Conservation (phyloP, 108 stramenopile genomes). For the Licmophora abbreviata region DNA sequence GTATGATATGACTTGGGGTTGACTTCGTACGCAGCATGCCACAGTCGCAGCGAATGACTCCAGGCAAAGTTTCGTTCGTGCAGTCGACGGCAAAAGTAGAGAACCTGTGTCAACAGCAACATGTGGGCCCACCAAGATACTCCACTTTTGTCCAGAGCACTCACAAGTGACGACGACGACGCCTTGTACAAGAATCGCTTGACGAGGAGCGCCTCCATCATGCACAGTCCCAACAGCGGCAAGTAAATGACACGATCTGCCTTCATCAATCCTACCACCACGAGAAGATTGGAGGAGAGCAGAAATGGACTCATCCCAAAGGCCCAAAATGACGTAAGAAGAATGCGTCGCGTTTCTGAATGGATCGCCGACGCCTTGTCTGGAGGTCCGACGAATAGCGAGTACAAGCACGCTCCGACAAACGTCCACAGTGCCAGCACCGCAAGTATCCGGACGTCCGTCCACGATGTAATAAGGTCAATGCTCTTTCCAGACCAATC, state of each 20-base stretch:
- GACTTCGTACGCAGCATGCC: slow-evolving; percentile 33
- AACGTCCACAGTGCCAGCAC: slow-evolving; percentile 31
- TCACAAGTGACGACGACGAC: neutral
- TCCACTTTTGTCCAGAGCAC: neutral
- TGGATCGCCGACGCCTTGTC: neutral
- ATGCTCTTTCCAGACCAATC: slow-evolving; percentile 47
- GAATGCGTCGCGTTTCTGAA: neutral
- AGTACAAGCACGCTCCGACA: slow-evolving; percentile 14
- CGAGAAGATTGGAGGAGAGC: slow-evolving; percentile 37
- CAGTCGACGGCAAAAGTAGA: slow-evolving; percentile 18
- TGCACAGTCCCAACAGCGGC: slow-evolving; percentile 39
- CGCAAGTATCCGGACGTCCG: slow-evolving; percentile 20
- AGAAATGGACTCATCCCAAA: slow-evolving; percentile 39
- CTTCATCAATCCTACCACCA: slow-evolving; percentile 53
- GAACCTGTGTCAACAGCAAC: slow-evolving; percentile 23
- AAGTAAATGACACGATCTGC: slow-evolving; percentile 52
- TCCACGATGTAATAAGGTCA: slow-evolving; percentile 19
- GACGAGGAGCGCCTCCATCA: slow-evolving; percentile 29
- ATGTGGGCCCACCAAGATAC: slow-evolving; percentile 20
- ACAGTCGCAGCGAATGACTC: slow-evolving; percentile 29
- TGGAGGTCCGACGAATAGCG: slow-evolving; percentile 20
- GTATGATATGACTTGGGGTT: slow-evolving; percentile 40
- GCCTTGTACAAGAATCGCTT: slow-evolving; percentile 4
- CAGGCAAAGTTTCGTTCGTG: slow-evolving; percentile 47
- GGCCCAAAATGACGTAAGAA: slow-evolving; percentile 22